Conservation (phyloP, 495 filamentous ascomycete species). For the Rusavskia elegans region DNA sequence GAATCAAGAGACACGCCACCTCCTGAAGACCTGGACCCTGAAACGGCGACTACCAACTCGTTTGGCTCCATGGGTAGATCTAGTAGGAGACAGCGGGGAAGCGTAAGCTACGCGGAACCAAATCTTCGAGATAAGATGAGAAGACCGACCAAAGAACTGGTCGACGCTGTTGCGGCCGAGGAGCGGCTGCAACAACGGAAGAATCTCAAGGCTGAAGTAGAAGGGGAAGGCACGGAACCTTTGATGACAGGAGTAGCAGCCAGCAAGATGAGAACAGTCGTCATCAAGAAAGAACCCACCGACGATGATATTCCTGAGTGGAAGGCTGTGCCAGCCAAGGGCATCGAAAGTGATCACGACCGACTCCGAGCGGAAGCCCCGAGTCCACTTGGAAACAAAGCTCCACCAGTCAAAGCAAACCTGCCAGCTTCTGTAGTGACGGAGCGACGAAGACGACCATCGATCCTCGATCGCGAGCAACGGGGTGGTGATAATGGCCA, state of each 20-base stretch:
- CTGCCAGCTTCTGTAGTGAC: constrained; percentile 12
- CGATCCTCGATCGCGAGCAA: background rate
- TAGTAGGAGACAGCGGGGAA: constrained; percentile 45
- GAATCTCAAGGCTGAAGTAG: constrained; percentile 1
- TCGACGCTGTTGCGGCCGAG: constrained; percentile 50
- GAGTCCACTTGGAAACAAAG: constrained; percentile 13
- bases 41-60: constrained; percentile 7
- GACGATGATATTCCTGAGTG: constrained; percentile 2
- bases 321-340: constrained; percentile 8
- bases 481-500: no score
- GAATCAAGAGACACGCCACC: constrained; percentile 36
- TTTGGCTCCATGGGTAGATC: constrained; percentile 35
- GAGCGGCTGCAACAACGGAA: constrained; percentile 12
- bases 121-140: constrained; percentile 80
- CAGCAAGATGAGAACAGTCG: constrained; percentile 11
- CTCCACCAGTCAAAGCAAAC: background rate
- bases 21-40: constrained; percentile 34
- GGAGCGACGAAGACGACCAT: constrained; percentile 10
- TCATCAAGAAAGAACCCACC: constrained; percentile 10
- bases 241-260: background rate
- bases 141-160: constrained; percentile 55
- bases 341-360: background rate
- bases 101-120: constrained; percentile 74
- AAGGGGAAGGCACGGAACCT: background rate
- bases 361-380: constrained; percentile 6